phyloP scores from a whole-genome alignment of 2,329 filamentous ascomycete species.

The Apiospora kogelbergensis region DNA sequence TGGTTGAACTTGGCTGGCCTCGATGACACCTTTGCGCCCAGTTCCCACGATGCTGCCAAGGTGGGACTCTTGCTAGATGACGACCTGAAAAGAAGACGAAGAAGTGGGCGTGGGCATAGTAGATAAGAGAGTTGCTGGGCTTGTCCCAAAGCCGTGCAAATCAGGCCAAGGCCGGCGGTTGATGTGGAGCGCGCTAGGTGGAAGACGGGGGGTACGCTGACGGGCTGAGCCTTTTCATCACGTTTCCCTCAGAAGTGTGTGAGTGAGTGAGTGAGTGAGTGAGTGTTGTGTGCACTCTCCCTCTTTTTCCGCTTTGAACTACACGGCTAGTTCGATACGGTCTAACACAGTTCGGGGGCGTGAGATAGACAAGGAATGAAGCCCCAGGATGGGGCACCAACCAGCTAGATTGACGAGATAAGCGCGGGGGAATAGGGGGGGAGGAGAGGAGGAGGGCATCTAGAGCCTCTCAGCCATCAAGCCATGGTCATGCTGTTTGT shows the following conservation, averaged over 20 bases:
- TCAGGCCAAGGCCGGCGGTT: slow-evolving; percentile 5
- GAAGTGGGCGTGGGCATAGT: slow-evolving; percentile 18
- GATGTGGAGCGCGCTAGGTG: slow-evolving; percentile 11
- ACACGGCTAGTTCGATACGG: not conserved
- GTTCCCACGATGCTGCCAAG: slow-evolving; percentile 22
- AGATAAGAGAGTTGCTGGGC: slow-evolving; percentile 26
- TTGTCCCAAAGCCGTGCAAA: slow-evolving; percentile 4
- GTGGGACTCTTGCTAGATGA: slow-evolving; percentile 24
- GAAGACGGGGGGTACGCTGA: slow-evolving; percentile 7
- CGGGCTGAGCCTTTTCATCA: slow-evolving; percentile 11
- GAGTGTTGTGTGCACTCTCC: too few relatives aligned
- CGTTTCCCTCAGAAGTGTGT: not conserved
- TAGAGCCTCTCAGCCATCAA: slow-evolving; percentile 1
- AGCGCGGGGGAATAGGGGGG: not conserved
- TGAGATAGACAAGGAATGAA: not conserved
- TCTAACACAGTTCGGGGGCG: not conserved
- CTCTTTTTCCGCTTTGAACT: not conserved
- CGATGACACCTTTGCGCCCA: slow-evolving; percentile 8
- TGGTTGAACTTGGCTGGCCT: not conserved
- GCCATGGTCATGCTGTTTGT: not conserved
- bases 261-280: too few relatives aligned
- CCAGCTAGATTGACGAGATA: not conserved
- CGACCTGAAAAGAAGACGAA: not conserved
- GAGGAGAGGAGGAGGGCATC: slow-evolving; percentile 9
- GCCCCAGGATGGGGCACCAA: not conserved